Evolutionary conservation across 2,329 filamentous ascomycete genomes (phyloP).

Genomic region (Arachnomyces sp.): DNA sequence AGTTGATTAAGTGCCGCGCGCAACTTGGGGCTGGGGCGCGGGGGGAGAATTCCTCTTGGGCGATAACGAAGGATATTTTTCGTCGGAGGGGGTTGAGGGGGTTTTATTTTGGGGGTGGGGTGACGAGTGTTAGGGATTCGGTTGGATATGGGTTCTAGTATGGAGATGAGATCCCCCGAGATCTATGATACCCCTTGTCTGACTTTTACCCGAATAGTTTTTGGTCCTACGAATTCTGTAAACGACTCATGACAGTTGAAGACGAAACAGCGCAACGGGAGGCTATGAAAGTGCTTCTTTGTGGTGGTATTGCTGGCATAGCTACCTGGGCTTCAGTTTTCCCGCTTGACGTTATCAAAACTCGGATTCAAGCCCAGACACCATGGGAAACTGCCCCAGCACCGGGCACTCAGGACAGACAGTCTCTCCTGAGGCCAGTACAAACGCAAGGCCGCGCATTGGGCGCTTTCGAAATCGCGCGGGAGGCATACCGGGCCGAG

Average conservation of each 20-base stretch:
- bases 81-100: conserved; percentile 55
- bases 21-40: conserved; percentile 49
- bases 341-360: conserved; percentile 87
- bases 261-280: conserved; percentile 40
- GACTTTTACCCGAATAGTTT: conserved; percentile 46
- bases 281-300: conserved; percentile 62
- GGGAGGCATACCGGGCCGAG: conserved; percentile 55
- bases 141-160: conserved; percentile 95
- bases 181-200: conserved; percentile 6
- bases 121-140: conserved; percentile 76
- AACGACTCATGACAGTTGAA: conserved; percentile 45
- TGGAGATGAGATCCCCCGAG: conserved; percentile 21
- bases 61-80: conserved; percentile 55
- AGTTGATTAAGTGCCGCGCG: conserved; percentile 81
- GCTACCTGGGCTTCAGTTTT: conserved; percentile 87
- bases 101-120: conserved; percentile 69
- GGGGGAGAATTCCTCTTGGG: conserved; percentile 49
- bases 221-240: conserved; percentile 77
- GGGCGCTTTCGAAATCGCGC: conserved; percentile 57
- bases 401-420: conserved; percentile 16
- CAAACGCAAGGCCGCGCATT: conserved; percentile 18
- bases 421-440: conserved; percentile 16
- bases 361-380: conserved; percentile 71
- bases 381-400: conserved; percentile 14
- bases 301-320: conserved; percentile 79